Conservation (phyloP, 192 early-diverging fungal species). For the Oehlia diaphana region DNA sequence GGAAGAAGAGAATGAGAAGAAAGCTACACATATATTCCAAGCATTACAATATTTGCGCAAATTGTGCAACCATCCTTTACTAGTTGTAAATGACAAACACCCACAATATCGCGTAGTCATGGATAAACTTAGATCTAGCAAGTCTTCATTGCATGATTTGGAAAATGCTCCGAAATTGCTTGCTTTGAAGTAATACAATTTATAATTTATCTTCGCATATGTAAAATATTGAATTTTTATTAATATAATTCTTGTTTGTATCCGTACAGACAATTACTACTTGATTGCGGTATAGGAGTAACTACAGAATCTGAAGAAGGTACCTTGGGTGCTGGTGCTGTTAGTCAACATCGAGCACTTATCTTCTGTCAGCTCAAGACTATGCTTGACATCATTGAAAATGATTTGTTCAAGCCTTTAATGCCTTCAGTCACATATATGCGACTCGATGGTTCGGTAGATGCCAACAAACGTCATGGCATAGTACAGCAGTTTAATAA, state of each 20-base stretch:
- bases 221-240: slow-evolving; percentile 17
- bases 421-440: slow-evolving; percentile 92
- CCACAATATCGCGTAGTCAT: slow-evolving; percentile 76
- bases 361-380: slow-evolving; percentile 96
- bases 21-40: slow-evolving; percentile 91
- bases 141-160: slow-evolving; percentile 69
- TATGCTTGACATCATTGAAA: slow-evolving; percentile 97
- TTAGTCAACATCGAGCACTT: slow-evolving; percentile 87
- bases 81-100: slow-evolving; percentile 88
- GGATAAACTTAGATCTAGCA: slow-evolving; percentile 52
- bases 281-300: slow-evolving; percentile 93
- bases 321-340: slow-evolving; percentile 38
- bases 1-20: slow-evolving; percentile 39
- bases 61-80: slow-evolving; percentile 92
- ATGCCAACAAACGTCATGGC: slow-evolving; percentile 78
- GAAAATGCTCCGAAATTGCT: slow-evolving; percentile 87
- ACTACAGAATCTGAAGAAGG: slow-evolving; percentile 53
- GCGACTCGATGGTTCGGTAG: slow-evolving; percentile 91
- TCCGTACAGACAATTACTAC: slow-evolving; percentile 70
- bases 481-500: slow-evolving; percentile 95
- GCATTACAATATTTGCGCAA: slow-evolving; percentile 94
- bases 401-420: slow-evolving; percentile 75
- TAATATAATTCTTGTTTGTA: neutral
- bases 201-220: neutral
- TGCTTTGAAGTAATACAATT: slow-evolving; percentile 67